Percentiles rank a stretch among this genome's conserved stretches.
Evolutionary conservation across 208 protist species (phyloP).

Genomic region (Balamuthia mandrillaris): DNA sequence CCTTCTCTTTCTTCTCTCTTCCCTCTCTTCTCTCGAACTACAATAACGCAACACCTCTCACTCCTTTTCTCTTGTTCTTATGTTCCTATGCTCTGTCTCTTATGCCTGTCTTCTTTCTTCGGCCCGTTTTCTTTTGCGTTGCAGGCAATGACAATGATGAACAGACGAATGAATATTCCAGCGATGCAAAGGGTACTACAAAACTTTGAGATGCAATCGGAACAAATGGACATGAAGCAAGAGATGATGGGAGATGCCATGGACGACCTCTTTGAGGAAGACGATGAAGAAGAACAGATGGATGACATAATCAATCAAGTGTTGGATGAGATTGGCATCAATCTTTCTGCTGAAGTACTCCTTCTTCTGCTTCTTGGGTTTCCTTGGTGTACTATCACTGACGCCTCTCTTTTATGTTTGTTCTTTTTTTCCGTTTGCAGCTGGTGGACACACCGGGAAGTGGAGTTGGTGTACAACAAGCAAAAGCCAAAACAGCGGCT

Average conservation of each 20-base stretch:
- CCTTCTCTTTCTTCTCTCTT: too few species aligned
- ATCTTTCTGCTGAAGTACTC: slow-evolving; percentile 51
- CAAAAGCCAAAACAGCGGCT: neutral
- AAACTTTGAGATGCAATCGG: slow-evolving; percentile 93
- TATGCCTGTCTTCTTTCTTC: too few species aligned
- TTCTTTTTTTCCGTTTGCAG: neutral
- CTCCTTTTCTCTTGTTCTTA: too few species aligned
- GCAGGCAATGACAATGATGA: slow-evolving; percentile 88
- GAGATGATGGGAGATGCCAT: slow-evolving; percentile 90
- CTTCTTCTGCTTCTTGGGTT: neutral
- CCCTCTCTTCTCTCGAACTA: too few species aligned
- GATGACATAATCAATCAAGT: slow-evolving; percentile 73
- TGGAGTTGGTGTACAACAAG: neutral
- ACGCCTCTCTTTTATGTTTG: neutral
- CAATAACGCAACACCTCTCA: too few species aligned
- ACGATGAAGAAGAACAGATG: slow-evolving; percentile 65
- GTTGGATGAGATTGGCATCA: slow-evolving; percentile 75
- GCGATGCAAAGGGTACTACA: slow-evolving; percentile 95
- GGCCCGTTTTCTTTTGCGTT: too few species aligned
- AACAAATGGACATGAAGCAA: slow-evolving; percentile 97
- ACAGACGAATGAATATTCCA: slow-evolving; percentile 93
- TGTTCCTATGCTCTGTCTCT: too few species aligned
- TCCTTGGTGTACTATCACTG: neutral
- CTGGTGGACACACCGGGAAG: neutral
- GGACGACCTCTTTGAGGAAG: slow-evolving; percentile 62